These are phyloP conservation scores for Pholiota adiposa DNA, from an alignment of 1,284 basidiomycete genomes.

Conservation along the genomic window DNA sequence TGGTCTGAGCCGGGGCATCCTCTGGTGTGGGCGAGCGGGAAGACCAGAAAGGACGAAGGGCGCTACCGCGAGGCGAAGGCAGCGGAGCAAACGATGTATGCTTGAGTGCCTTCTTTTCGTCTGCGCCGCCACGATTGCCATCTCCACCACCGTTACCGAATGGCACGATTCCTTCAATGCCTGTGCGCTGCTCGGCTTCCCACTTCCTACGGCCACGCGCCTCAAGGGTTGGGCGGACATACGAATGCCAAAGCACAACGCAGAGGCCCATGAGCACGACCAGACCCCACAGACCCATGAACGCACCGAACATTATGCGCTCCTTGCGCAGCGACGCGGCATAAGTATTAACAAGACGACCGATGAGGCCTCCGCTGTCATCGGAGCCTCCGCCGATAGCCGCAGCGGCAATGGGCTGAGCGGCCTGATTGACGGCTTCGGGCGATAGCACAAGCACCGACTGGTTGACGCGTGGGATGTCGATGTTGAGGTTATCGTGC, in stretches of 20 bases:
- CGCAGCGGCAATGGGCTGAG: conserved; percentile 77
- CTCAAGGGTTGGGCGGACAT: conserved; percentile 51
- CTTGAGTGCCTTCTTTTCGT: conserved; percentile 16
- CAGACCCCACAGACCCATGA: conserved; percentile 80
- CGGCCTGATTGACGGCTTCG: conserved; percentile 72
- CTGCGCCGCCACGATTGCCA: conserved; percentile 23
- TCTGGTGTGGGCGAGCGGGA: conserved; percentile 34
- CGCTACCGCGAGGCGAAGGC: conserved; percentile 44
- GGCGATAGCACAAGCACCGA: conserved; percentile 79
- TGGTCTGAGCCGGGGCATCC: conserved; percentile 2
- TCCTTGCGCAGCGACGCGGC: conserved; percentile 77
- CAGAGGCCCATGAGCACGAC: conserved; percentile 70
- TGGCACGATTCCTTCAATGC: conserved; percentile 41
- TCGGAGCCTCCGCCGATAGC: conserved; percentile 69
- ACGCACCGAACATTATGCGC: conserved; percentile 77
- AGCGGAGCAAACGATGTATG: conserved; percentile 51
- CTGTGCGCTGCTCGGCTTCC: conserved; percentile 53
- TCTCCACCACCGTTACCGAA: conserved; percentile 45
- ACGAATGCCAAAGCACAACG: conserved; percentile 43
- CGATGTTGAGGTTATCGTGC: conserved; percentile 82
- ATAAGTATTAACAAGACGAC: conserved; percentile 76
- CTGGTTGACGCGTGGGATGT: conserved; percentile 76
- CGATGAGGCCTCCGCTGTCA: conserved; percentile 70
- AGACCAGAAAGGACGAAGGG: conserved; percentile 43
- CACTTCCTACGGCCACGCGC: conserved; percentile 52